These are phyloP conservation scores for Trichosporon inkin DNA, from an alignment of 1,284 basidiomycete species.

Conservation along the genomic window DNA sequence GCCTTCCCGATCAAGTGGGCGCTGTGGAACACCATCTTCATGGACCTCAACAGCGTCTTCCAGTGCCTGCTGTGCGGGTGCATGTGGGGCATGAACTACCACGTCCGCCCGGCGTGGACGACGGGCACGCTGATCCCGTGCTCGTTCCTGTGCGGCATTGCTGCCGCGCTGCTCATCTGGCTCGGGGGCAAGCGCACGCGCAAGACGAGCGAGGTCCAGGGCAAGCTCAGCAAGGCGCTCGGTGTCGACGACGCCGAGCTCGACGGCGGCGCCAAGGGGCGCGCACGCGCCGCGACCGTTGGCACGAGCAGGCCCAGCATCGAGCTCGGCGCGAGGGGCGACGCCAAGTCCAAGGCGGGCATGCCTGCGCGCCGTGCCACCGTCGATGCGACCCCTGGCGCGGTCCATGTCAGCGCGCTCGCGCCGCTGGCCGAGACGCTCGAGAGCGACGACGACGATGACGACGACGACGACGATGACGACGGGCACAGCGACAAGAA, in stretches of 20 bases:
- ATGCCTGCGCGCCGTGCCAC: not conserved
- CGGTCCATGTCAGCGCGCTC: not conserved
- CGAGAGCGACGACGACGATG: not conserved
- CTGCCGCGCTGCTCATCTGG: conserved; percentile 73
- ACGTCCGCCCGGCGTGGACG: conserved; percentile 53
- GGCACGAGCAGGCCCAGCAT: not conserved
- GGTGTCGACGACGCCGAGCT: conserved; percentile 43
- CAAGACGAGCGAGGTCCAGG: conserved; percentile 67
- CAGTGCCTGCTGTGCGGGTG: conserved; percentile 69
- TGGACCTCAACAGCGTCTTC: conserved; percentile 76
- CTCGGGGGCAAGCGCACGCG: conserved; percentile 70
- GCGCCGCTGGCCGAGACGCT: not conserved
- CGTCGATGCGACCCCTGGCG: not conserved
- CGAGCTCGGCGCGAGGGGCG: not conserved
- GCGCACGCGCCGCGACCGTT: conserved; percentile 1
- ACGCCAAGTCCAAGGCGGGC: no score
- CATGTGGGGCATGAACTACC: conserved; percentile 70
- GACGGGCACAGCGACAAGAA: not conserved
- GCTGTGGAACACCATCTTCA: conserved; percentile 54
- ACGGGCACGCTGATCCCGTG: conserved; percentile 67
- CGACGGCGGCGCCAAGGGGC: not conserved
- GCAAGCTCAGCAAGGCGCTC: conserved; percentile 65
- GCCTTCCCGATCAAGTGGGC: conserved; percentile 72
- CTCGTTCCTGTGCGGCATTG: conserved; percentile 74
- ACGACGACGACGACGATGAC: not conserved